Base-by-base conservation (phyloP, 2,329 filamentous ascomycete species). In the Aspergillus neotritici region DNA sequence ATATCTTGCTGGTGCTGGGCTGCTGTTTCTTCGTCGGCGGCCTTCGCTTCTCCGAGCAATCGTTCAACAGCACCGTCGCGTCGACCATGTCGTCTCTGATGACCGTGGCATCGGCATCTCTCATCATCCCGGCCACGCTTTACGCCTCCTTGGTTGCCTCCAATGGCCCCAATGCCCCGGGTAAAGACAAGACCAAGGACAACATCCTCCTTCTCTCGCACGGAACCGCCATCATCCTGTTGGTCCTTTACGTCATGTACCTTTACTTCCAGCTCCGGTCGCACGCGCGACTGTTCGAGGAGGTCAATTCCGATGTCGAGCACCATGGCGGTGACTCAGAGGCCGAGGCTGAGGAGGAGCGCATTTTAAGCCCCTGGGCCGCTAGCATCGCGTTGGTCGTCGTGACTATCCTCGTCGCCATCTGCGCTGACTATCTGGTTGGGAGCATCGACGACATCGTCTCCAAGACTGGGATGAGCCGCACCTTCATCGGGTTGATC, bases 1-100 rank as follows among this genome's bases (percentile, higher is more conserved):
- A 97, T 67, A 83, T 96, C 52, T 77, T 97, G 6, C 80, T 97
- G 15, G 91, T 89, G 36, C 77, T 89, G 62, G 84, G 85, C 56
- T 87, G 86, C 75, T 88, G 84, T 66, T 88, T 88, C 70, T 73
- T 89, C 52, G 77, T 86, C 43, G 86, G 86, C 43, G 86, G 86
- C 28, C 70, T 88, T 47, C 74, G 75, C 49, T 80, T 82, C 68
- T 76, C 76, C 34, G 83, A 91, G 63, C 86, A 91, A 61, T 70
- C 59, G 3, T 75, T 75, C 63, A 74, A 75, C 52, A 65, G 54
- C 29, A 74, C 71, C 5, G 71, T 74, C 10, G 72, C 72, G 5
- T 74, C 71, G 6, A 75, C 72, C 40, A 75, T 75, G 72, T 75
- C 72, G 5, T 87, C 84, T 8, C 69, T 89, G 31, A 86, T 89